Evolutionary conservation across 2,329 filamentous ascomycete species (phyloP).

Genomic region (Hypoxylon sp.): DNA sequence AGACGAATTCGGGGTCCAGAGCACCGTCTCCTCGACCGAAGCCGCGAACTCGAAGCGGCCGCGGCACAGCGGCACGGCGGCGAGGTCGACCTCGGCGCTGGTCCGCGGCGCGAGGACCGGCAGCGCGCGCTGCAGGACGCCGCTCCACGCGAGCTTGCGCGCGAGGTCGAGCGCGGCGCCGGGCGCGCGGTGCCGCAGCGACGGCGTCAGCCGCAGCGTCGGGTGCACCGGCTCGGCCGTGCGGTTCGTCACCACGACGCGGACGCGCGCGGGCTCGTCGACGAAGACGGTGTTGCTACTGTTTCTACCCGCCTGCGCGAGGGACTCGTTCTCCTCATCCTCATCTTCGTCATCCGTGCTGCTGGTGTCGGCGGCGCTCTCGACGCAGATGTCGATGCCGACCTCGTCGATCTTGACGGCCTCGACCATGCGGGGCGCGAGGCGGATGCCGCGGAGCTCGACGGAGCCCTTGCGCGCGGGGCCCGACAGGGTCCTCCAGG

Average conservation of each 20-base stretch:
- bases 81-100: conserved; percentile 68
- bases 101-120: conserved; percentile 67
- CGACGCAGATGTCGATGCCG: conserved; percentile 68
- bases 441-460: conserved; percentile 77
- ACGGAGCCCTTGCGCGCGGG: conserved; percentile 69
- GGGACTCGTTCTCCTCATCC: too few species aligned
- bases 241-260: conserved; percentile 77
- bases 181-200: conserved; percentile 74
- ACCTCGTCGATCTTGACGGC: conserved; percentile 83
- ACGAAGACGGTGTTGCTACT: conserved; percentile 47
- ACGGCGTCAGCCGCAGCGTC: conserved; percentile 78
- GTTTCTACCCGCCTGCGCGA: too few species aligned
- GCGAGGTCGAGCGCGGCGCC: conserved; percentile 81
- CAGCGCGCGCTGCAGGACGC: conserved; percentile 78
- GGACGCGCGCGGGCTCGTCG: conserved; percentile 74
- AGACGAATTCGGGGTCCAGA: conserved; percentile 51
- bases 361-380: conserved; percentile 36
- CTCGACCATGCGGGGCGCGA: conserved; percentile 82
- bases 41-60: conserved; percentile 85
- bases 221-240: conserved; percentile 72
- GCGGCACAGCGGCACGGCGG: conserved; percentile 76
- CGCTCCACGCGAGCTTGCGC: conserved; percentile 84
- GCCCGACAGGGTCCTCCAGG: conserved; percentile 69
- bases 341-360: conserved; percentile 6
- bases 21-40: conserved; percentile 79